Percentiles rank a stretch among this genome's conserved stretches.
Conservation (phyloP, 805 yeast genomes). For the Candida koratica region DNA sequence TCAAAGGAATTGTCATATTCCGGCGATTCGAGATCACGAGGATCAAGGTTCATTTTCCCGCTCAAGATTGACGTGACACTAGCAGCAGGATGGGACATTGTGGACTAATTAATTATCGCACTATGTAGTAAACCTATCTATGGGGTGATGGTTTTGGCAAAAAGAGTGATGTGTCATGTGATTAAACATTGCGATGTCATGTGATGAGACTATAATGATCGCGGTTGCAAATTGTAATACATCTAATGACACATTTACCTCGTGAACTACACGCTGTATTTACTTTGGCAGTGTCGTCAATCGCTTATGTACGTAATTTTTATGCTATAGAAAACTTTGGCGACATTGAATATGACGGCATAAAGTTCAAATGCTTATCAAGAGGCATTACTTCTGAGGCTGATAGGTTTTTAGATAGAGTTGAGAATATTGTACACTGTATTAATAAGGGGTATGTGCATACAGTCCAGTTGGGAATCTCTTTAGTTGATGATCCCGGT, state of each 20-base stretch:
- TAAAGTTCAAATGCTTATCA: background rate
- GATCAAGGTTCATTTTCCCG: conserved; percentile 29
- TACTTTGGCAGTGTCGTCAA: conserved; percentile 1
- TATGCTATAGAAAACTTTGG: conserved; percentile 1
- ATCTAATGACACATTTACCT: no score
- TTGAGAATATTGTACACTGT: conserved; percentile 46
- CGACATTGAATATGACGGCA: background rate
- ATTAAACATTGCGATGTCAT: no score
- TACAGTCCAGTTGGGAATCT: conserved; percentile 36
- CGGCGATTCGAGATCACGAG: conserved; percentile 21
- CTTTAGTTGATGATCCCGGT: conserved; percentile 40
- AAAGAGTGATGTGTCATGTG: background rate
- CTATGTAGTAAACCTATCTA: background rate
- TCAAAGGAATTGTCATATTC: conserved; percentile 12
- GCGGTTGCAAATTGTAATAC: conserved; percentile 1
- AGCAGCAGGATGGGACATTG: conserved; percentile 45
- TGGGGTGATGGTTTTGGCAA: background rate
- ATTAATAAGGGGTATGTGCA: conserved; percentile 40
- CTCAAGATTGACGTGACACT: conserved; percentile 37
- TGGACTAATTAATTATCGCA: no score
- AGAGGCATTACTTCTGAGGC: conserved; percentile 45
- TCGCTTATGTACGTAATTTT: conserved; percentile 9
- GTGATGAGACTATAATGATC: no score
- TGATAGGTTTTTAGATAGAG: conserved; percentile 50
- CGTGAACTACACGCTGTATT: no score